Evolutionary conservation across 1,284 basidiomycete species (phyloP).

Genomic region (Leccinum pseudoinsigne): DNA sequence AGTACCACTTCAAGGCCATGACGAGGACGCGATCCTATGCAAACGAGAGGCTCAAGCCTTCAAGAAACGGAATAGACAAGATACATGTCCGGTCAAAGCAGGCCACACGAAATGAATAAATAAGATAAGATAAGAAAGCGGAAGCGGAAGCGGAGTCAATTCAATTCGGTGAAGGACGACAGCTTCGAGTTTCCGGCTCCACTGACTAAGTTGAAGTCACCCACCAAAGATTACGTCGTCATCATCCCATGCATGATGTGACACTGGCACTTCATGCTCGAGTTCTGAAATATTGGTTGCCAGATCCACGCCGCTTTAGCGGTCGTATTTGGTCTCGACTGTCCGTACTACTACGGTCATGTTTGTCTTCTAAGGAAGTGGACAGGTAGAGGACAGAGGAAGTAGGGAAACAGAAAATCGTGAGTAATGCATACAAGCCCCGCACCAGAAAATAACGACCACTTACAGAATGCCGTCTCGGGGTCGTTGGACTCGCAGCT

Average conservation of each 20-base stretch:
- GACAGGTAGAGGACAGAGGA: not conserved
- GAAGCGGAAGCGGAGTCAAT: no score
- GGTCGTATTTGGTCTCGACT: conserved; percentile 17
- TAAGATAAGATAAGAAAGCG: no score
- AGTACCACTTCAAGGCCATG: no score
- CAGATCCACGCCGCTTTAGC: not conserved
- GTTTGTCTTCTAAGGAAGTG: conserved; percentile 8
- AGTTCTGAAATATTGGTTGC: not conserved
- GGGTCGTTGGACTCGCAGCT: not conserved
- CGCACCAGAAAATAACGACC: not conserved
- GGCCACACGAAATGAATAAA: no score
- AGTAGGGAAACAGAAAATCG: not conserved
- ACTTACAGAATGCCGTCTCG: conserved; percentile 9
- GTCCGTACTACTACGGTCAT: conserved; percentile 15
- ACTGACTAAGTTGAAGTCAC: not conserved
- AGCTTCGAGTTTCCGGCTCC: not conserved
- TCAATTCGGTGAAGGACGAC: no score
- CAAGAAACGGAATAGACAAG: no score
- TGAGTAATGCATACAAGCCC: not conserved
- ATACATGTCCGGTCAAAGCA: no score
- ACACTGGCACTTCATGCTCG: not conserved
- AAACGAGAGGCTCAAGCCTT: no score
- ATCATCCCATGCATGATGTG: not conserved
- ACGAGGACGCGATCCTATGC: no score
- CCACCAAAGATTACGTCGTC: not conserved